Percentiles rank a stretch among this genome's conserved stretches.
Conservation (phyloP, 106 monocot species). For the Dendrobium huoshanense region DNA sequence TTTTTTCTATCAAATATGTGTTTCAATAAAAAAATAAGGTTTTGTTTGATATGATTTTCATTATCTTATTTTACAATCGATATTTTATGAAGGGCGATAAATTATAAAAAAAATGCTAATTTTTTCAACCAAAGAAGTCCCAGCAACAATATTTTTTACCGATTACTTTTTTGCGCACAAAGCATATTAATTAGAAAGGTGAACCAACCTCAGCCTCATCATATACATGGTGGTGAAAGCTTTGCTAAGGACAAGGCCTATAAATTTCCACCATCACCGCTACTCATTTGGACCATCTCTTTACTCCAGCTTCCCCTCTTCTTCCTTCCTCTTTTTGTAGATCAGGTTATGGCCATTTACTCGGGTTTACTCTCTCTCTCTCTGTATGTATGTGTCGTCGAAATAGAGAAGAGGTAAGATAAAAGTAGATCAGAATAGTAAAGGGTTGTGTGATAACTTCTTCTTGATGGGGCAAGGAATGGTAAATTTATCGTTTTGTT, state of each 20-base stretch:
- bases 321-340: neutral
- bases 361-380: neutral
- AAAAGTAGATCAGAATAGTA: neutral
- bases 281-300: neutral
- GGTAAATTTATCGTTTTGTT: neutral
- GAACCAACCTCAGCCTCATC: neutral
- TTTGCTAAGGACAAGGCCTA: neutral
- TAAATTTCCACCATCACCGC: constrained; percentile 5
- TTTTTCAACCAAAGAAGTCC: neutral
- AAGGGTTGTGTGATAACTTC: neutral
- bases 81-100: too few species aligned
- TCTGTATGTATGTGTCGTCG: neutral
- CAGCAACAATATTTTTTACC: neutral
- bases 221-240: neutral
- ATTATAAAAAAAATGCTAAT: neutral
- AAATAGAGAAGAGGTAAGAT: neutral
- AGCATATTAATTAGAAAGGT: neutral
- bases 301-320: neutral
- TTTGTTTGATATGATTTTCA: too few species aligned
- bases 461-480: neutral
- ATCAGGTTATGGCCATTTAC: neutral
- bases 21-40: too few species aligned
- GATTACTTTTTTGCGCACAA: neutral
- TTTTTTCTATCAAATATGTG: too few species aligned
- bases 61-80: too few species aligned